Conservation (phyloP, 1,284 basidiomycete genomes). For the Kwoniella shivajii region DNA sequence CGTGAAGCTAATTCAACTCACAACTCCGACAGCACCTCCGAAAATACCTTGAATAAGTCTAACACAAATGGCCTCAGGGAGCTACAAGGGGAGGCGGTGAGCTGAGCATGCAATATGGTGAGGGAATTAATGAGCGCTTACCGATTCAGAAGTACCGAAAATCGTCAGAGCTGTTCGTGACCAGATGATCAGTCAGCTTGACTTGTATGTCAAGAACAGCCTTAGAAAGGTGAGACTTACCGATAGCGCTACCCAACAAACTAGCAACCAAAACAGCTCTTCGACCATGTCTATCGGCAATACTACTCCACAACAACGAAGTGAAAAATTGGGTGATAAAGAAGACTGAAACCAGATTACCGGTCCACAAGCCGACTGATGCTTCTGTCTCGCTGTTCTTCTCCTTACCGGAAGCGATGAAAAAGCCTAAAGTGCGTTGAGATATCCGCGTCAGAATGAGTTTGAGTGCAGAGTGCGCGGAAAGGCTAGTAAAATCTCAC, state of each 20-base stretch:
- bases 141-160: conserved; percentile 81
- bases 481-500: conserved; percentile 51
- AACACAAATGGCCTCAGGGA: conserved; percentile 81
- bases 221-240: conserved; percentile 12
- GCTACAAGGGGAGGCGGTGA: conserved; percentile 31
- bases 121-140: conserved; percentile 20
- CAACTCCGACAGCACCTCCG: conserved; percentile 90
- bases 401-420: conserved; percentile 32
- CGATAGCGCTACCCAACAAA: conserved; percentile 62
- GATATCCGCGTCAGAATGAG: not conserved
- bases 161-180: conserved; percentile 58
- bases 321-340: conserved; percentile 74
- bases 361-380: conserved; percentile 53
- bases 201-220: not conserved
- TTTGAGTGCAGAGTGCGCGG: not conserved
- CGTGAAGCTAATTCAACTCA: conserved; percentile 51
- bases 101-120: not conserved
- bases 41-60: conserved; percentile 94
- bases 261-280: conserved; percentile 83
- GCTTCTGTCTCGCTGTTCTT: conserved; percentile 50
- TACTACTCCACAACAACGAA: conserved; percentile 87
- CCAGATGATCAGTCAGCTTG: conserved; percentile 1
- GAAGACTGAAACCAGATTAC: conserved; percentile 57
- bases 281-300: conserved; percentile 87
- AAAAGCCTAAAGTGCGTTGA: conserved; percentile 32